Conservation (phyloP, 805 yeast genomes). For the Yamadazyma laniorum region DNA sequence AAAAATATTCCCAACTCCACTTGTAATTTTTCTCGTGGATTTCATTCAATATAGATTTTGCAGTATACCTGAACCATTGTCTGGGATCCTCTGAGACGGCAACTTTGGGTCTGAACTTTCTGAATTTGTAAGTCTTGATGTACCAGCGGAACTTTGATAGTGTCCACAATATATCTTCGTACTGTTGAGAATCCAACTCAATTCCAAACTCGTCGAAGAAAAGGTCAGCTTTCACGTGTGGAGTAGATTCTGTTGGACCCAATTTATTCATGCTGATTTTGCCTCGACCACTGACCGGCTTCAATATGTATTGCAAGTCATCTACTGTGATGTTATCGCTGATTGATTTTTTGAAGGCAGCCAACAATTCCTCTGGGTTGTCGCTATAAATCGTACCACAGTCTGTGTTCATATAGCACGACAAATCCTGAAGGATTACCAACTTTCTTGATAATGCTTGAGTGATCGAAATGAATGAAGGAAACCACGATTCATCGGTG, state of each 20-base stretch:
- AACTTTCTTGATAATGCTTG: slow-evolving; percentile 70
- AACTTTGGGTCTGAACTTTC: slow-evolving; percentile 62
- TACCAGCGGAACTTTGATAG: slow-evolving; percentile 80
- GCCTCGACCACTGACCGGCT: slow-evolving; percentile 90
- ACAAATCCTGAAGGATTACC: slow-evolving; percentile 67
- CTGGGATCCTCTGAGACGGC: slow-evolving; percentile 61
- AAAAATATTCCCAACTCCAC: slow-evolving; percentile 88
- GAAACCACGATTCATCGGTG: slow-evolving; percentile 80
- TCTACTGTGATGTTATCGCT: slow-evolving; percentile 3
- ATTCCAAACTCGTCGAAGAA: slow-evolving; percentile 88
- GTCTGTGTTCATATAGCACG: slow-evolving; percentile 83
- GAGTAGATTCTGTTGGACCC: slow-evolving; percentile 65
- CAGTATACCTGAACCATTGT: slow-evolving; percentile 83
- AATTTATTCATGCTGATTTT: slow-evolving; percentile 74
- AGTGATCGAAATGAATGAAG: slow-evolving; percentile 75
- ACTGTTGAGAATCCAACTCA: slow-evolving; percentile 80
- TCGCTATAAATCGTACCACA: slow-evolving; percentile 46
- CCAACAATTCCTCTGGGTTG: slow-evolving; percentile 48
- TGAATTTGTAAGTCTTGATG: slow-evolving; percentile 70
- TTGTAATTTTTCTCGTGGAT: slow-evolving; percentile 75
- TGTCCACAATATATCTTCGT: slow-evolving; percentile 75
- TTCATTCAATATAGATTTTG: slow-evolving; percentile 69
- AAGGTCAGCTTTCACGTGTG: slow-evolving; percentile 72
- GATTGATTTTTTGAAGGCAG: slow-evolving; percentile 32
- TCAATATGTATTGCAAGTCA: slow-evolving; percentile 56